Evolutionary conservation across 2,329 filamentous ascomycete genomes (phyloP), one percentile per base, ranked within the genome.

Genomic region (Cladosporium sp.): DNA sequence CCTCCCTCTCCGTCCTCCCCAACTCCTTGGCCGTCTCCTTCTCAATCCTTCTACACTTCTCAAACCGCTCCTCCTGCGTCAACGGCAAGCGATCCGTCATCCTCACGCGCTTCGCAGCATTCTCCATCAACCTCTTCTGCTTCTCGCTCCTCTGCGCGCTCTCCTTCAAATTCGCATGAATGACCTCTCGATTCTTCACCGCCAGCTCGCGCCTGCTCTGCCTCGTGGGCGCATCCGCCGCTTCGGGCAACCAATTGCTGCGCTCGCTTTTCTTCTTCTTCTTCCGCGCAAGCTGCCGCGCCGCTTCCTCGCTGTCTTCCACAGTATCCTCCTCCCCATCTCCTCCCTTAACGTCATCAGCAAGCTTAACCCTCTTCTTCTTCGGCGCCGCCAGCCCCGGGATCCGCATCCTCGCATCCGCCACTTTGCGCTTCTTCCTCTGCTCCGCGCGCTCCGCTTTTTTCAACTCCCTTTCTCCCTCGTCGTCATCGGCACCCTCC

Each of bases 1-100:
- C 93, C 6, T 89, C 88, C 68, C 89, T 86, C 68, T 97, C 91
- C 91, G 92, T 97, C 50, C 89, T 80, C 64, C 96, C 63, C 96
- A 73, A 68, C 86, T 97, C 76, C 89, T 95, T 58, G n/a, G 59
- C 86, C 81, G 68, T 99, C 61, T 85, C 78, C 68, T 86, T 86
- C 70, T 97, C 93, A 6, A 95, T 85, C 47, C 84, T 73, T 38
- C 54, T 57, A 24, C 62, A 63, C 52, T 58, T 61, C 29, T 57
- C 60, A 38, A 65, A 54, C 12, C 90, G 81, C 66, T 97, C 85
- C 39, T 82, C 89, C 69, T 96, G 92, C 5, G 90, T 95, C 82
- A 95, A 83, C 22, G 86, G 80, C 52, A 86, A 86, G 49, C 88
- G 88, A 69, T 89, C 89, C 49, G 86, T 87, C 56, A 86, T 85